Percentiles rank a stretch among this genome's conserved stretches.
These are phyloP conservation scores for Zasmidium citrigriseum DNA, from an alignment of 2,329 filamentous ascomycete species.

Conservation along the genomic window DNA sequence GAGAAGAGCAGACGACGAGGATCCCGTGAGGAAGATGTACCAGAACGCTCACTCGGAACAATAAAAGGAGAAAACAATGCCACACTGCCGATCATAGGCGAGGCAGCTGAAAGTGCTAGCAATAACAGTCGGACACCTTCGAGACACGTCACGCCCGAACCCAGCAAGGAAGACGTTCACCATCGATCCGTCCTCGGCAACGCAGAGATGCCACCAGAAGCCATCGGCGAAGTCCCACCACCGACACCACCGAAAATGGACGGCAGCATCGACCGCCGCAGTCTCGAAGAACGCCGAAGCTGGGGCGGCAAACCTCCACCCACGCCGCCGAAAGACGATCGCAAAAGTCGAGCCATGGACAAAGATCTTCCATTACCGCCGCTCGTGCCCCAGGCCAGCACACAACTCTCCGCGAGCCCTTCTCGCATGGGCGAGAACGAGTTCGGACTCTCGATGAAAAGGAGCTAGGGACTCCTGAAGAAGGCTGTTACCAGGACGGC, in stretches of 20 bases:
- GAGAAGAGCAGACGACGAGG: conserved; percentile 58
- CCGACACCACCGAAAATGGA: conserved; percentile 36
- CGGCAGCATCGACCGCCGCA: conserved; percentile 19
- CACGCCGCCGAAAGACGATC: conserved; percentile 46
- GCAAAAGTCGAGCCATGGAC: conserved; percentile 22
- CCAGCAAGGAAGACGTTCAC: conserved; percentile 25
- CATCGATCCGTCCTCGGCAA: conserved; percentile 24
- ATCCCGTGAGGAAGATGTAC: conserved; percentile 56
- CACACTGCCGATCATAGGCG: conserved; percentile 82
- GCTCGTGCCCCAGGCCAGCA: conserved; percentile 11
- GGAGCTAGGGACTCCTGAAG: not conserved
- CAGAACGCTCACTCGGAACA: conserved; percentile 62
- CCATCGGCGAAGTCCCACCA: conserved; percentile 32
- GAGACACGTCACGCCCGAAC: conserved; percentile 22
- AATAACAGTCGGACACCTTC: conserved; percentile 37
- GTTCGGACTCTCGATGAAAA: conserved; percentile 7
- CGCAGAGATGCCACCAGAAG: conserved; percentile 28
- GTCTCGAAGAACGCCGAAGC: conserved; percentile 23
- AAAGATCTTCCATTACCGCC: conserved; percentile 32
- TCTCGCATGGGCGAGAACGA: conserved; percentile 14
- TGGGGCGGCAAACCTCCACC: conserved; percentile 41
- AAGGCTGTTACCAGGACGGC: not conserved
- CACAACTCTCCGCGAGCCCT: conserved; percentile 25
- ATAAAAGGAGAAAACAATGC: conserved; percentile 58
- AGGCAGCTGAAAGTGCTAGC: conserved; percentile 76